phyloP scores from a whole-genome alignment of 2,329 filamentous ascomycete species.

The Botrytis sinoallii region DNA sequence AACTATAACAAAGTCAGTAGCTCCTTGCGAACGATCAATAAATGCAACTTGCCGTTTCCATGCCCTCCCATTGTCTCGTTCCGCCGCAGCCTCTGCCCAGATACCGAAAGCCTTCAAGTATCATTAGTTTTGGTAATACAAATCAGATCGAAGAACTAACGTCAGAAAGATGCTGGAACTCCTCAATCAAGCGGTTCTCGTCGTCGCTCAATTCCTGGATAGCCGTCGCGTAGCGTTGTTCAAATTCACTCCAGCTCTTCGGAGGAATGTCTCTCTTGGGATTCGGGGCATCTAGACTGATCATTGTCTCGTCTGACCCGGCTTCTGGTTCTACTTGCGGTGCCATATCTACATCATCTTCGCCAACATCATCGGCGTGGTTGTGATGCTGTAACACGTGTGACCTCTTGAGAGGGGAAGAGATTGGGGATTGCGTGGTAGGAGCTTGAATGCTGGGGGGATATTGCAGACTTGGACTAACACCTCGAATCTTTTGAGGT shows the following conservation, averaged over 20 bases:
- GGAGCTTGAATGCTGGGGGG: constrained; percentile 14
- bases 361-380: background rate
- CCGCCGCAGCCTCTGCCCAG: constrained; percentile 72
- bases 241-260: constrained; percentile 76
- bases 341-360: constrained; percentile 1
- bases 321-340: background rate
- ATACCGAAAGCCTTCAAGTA: constrained; percentile 67
- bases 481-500: constrained; percentile 16
- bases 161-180: constrained; percentile 64
- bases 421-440: constrained; percentile 7
- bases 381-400: constrained; percentile 1
- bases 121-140: background rate
- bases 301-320: background rate
- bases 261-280: background rate
- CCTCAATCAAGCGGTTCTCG: constrained; percentile 63
- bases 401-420: constrained; percentile 15
- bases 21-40: background rate
- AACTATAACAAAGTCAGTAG: constrained; percentile 43
- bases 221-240: constrained; percentile 63
- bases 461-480: background rate
- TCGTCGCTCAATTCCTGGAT: constrained; percentile 60
- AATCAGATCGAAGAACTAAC: constrained; percentile 3
- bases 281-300: background rate
- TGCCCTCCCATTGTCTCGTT: constrained; percentile 73
- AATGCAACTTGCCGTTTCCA: constrained; percentile 61